Evolutionary conservation across 208 protist species (phyloP), one percentile per base, ranked within the genome.

Genomic region (Lotmaria passim): DNA sequence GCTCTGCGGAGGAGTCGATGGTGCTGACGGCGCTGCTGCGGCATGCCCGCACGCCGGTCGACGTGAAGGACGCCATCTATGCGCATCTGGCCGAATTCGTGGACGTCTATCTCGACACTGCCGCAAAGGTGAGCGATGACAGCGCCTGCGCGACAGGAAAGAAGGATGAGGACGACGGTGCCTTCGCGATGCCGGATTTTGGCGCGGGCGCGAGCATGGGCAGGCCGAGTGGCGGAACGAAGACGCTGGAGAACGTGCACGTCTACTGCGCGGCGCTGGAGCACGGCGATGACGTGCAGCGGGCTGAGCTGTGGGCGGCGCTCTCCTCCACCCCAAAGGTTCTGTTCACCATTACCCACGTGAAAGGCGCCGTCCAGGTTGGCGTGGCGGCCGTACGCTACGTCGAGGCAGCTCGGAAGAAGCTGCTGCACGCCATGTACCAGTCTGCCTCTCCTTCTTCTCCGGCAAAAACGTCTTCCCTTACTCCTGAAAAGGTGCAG

Each of bases 141-240:
- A 41, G 12, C n/a, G n/a, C n/a, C n/a, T n/a, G n/a, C n/a, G n/a
- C 14, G 46, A 68, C 30, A 44, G 14, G 41, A 50, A 52, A 21
- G 28, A 50, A 47, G n/a, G 33, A 0, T 1, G 24, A 61, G 36
- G 23, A 46, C 19, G 39, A 55, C 5, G 57, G 59, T 36, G 72
- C 74, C 39, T 94, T 83, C 36, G 87, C 66, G 15, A 26, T 89
- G 63, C 91, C 91, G 23, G 84, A 94, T 56, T 96, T 96, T 79
- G 85, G 82, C 31, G 59, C 61, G 0, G 24, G 65, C 17, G 11
- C 48, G 0, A 59, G 47, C 26, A 47, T 34, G 17, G 64, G 26
- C 11, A 60, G 12, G 46, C 7, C 36, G 34, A 21, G 15, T 19
- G 24, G 17, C 36, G 19, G 33, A 28, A 3, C 46, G 5, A 19